Base-by-base conservation (phyloP, 305 asterid species). In the Fraxinus floribunda region DNA sequence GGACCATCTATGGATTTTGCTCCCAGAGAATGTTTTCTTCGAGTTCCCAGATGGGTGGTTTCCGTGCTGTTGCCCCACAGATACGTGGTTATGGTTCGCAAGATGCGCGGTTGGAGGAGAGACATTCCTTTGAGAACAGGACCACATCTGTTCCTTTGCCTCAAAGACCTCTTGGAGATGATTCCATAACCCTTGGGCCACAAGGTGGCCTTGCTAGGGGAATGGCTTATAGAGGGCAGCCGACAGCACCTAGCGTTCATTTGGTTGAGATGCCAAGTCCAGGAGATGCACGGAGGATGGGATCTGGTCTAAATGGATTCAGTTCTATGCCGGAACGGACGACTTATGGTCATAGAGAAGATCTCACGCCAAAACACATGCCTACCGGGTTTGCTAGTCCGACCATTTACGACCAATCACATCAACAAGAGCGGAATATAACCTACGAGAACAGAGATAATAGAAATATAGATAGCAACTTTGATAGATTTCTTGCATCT, bases 151-250 rank as follows among this genome's bases (percentile, higher is more conserved):
- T 89, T 81, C 92, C 92, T 44, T 76, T 88, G 62, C 83, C 90
- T 71, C 88, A 88, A 44, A 86, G 91, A 60, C 79, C 84, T 36
- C 82, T 85, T 71, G 90, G 91, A 30, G 89, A 88, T 80, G 89
- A 90, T 55, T 79, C 91, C 34, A 89, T 94, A 70, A 90, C 97
- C 77, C 97, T 94, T 88, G 98, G 97, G 75, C 97, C 98, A 75
- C 98, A 94, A 89, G 98, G 98, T 72, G 98, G 97, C 78, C 98
- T 94, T 83, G 97, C 94, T 10, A 92, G 91, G 86, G 97, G 98
- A 82, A 94, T 94, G 98, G 92, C 93, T 84, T 91, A 88, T 87
- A 90, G 97, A 88, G 98, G 97, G 78, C 97, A 87, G 76, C 87
- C 92, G 73, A 86, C 92, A 24, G 88, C 89, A 75, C 84, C 90